Evolutionary conservation across 768 basidiomycete species (phyloP).

Genomic region (Tephrocybe sp.): DNA sequence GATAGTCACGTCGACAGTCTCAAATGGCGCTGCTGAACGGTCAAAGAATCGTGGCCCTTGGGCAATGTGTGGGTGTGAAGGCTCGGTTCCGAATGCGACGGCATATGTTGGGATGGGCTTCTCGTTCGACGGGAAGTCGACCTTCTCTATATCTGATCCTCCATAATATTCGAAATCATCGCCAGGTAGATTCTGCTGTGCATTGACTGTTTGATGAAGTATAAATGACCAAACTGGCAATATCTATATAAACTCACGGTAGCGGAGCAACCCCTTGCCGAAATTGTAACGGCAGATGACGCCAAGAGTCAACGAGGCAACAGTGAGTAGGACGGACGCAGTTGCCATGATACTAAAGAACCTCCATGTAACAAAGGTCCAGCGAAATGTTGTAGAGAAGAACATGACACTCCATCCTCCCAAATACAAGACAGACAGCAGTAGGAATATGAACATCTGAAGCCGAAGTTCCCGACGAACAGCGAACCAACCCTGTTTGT

Average conservation of each 20-base stretch:
- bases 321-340: conserved; percentile 56
- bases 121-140: conserved; percentile 59
- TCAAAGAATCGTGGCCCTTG: conserved; percentile 52
- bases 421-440: conserved; percentile 59
- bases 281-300: conserved; percentile 73
- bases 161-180: conserved; percentile 29
- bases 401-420: conserved; percentile 76
- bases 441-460: conserved; percentile 64
- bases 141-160: conserved; percentile 53
- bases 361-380: conserved; percentile 71
- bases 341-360: conserved; percentile 70
- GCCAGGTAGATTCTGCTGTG: conserved; percentile 47
- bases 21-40: conserved; percentile 38
- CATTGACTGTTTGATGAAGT: conserved; percentile 43
- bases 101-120: conserved; percentile 57
- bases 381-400: conserved; percentile 67
- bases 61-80: conserved; percentile 36
- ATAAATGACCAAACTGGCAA: conserved; percentile 11
- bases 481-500: conserved; percentile 68
- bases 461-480: conserved; percentile 64
- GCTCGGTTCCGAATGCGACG: conserved; percentile 34
- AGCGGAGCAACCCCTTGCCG: conserved; percentile 68
- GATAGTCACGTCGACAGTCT: conserved; percentile 26
- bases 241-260: conserved; percentile 46
- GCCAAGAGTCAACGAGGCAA: conserved; percentile 58